Evolutionary conservation across 352 stramenopile species (phyloP).

Genomic region (Globisporangium abappressorium): DNA sequence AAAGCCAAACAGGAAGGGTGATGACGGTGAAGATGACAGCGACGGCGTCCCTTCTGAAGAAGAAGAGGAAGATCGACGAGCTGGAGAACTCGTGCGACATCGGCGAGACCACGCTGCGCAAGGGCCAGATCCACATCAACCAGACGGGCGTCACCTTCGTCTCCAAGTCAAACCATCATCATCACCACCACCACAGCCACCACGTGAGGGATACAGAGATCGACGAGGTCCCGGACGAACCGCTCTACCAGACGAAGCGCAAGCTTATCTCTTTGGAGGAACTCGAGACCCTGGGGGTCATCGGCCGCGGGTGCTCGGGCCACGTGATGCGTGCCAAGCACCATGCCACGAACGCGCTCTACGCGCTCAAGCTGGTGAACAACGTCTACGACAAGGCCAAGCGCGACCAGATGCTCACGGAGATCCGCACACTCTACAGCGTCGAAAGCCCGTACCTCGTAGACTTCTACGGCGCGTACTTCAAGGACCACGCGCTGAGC

Average conservation of each 20-base stretch:
- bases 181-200: conserved; percentile 1
- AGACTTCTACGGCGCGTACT: conserved; percentile 68
- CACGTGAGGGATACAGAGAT: conserved; percentile 7
- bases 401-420: conserved; percentile 69
- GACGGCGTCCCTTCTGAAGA: conserved; percentile 11
- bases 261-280: conserved; percentile 47
- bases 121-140: conserved; percentile 66
- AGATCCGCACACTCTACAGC: conserved; percentile 76
- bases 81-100: conserved; percentile 73
- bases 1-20: conserved; percentile 10
- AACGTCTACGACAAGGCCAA: conserved; percentile 80
- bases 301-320: conserved; percentile 60
- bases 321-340: conserved; percentile 61
- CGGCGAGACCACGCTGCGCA: conserved; percentile 67
- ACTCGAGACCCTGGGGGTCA: conserved; percentile 46
- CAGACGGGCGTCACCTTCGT: conserved; percentile 57
- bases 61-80: conserved; percentile 28
- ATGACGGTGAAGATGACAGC: conserved; percentile 12
- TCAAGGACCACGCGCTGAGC: conserved; percentile 67
- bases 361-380: conserved; percentile 68
- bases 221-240: conserved; percentile 19
- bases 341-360: conserved; percentile 32
- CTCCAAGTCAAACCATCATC: conserved; percentile 11
- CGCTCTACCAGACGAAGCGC: not conserved
- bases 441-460: conserved; percentile 67